phyloP scores from a whole-genome alignment of 139 green algal genomes.

The Closterium sp. region DNA sequence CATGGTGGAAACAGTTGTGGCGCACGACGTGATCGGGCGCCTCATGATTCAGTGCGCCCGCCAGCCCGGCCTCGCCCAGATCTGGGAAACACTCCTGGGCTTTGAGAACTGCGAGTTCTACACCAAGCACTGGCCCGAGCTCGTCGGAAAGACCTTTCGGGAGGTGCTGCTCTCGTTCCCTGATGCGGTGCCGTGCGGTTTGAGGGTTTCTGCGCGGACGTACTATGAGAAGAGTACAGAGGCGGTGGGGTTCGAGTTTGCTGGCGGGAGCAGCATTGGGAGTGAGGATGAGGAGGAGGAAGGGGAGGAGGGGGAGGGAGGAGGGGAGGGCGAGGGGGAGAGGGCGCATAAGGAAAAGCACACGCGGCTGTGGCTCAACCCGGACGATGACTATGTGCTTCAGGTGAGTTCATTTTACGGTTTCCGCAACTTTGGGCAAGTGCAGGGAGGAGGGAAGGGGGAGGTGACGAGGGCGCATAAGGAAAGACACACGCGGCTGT shows the following conservation, averaged over 20 bases:
- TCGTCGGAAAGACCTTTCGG: conserved; percentile 54
- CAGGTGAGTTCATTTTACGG: too few relatives aligned
- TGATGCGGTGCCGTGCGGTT: conserved; percentile 55
- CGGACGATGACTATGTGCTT: conserved; percentile 50
- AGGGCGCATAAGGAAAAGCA: background rate
- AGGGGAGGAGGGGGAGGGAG: background rate
- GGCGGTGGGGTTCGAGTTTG: background rate
- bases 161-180: conserved; percentile 58
- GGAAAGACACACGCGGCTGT: background rate
- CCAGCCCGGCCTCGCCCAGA: conserved; percentile 58
- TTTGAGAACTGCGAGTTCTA: conserved; percentile 68
- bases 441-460: background rate
- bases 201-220: background rate
- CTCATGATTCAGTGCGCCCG: conserved; percentile 64
- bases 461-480: background rate
- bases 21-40: conserved; percentile 60
- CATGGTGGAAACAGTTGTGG: conserved; percentile 58
- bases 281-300: background rate
- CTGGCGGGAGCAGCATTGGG: background rate
- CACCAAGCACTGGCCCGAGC: conserved; percentile 52
- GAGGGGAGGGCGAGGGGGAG: background rate
- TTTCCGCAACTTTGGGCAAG: too few relatives aligned
- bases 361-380: conserved; percentile 53
- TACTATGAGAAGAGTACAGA: background rate
- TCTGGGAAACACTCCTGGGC: conserved; percentile 58